Evolutionary conservation across 2,329 filamentous ascomycete species (phyloP).

Genomic region (Trichoderma cornu-damae): DNA sequence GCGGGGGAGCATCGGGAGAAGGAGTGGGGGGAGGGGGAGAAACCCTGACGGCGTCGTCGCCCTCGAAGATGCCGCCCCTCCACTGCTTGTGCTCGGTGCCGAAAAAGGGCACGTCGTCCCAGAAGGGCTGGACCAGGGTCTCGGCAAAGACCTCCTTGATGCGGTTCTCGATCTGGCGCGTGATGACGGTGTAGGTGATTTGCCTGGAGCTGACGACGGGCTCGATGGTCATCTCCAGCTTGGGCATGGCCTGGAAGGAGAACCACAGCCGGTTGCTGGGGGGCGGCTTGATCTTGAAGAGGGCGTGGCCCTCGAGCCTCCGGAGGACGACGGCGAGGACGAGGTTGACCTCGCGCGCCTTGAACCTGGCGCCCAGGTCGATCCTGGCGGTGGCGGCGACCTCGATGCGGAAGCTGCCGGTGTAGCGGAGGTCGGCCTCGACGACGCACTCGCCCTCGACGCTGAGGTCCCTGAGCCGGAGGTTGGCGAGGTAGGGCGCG

Average conservation of each 20-base stretch:
- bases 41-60: conserved; percentile 25
- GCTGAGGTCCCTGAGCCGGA: conserved; percentile 79
- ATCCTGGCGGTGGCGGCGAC: conserved; percentile 90
- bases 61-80: conserved; percentile 77
- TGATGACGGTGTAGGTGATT: conserved; percentile 88
- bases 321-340: conserved; percentile 81
- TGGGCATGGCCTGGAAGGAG: conserved; percentile 87
- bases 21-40: not conserved
- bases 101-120: conserved; percentile 93
- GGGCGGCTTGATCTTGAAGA: conserved; percentile 87
- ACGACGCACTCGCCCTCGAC: conserved; percentile 86
- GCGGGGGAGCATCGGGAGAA: no score
- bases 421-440: conserved; percentile 83
- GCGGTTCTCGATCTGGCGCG: conserved; percentile 87
- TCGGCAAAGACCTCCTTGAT: conserved; percentile 93
- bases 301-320: conserved; percentile 75
- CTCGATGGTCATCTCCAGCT: conserved; percentile 90
- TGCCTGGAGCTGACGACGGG: conserved; percentile 92
- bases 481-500: conserved; percentile 83
- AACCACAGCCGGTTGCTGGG: conserved; percentile 97
- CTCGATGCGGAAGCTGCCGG: conserved; percentile 82
- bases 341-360: conserved; percentile 82
- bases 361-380: conserved; percentile 83
- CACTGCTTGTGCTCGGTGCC: conserved; percentile 71
- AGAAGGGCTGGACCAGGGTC: conserved; percentile 85